phyloP scores from a whole-genome alignment of 1,139 yeast genomes.

The Kodamaea plutei region DNA sequence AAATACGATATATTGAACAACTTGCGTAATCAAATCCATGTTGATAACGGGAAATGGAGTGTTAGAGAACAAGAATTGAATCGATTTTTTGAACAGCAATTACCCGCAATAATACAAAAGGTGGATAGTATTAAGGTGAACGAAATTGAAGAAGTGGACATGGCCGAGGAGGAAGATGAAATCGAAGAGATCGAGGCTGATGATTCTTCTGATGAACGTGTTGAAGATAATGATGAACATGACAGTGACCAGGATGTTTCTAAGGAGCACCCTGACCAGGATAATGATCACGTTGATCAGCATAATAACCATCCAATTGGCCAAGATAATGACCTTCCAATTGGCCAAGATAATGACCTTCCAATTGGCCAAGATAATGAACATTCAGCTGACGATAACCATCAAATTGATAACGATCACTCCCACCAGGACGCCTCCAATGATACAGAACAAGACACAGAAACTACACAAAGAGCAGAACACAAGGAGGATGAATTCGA shows the following conservation, averaged over 20 bases:
- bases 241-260: conserved; percentile 13
- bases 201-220: conserved; percentile 7
- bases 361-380: too few species aligned
- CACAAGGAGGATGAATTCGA: conserved; percentile 5
- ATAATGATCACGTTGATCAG: too few species aligned
- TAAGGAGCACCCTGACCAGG: too few species aligned
- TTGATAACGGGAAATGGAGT: conserved; percentile 39
- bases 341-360: too few species aligned
- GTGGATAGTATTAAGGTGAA: conserved; percentile 27
- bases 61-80: conserved; percentile 35
- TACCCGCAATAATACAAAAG: conserved; percentile 26
- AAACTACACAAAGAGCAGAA: too few species aligned
- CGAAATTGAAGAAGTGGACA: conserved; percentile 20
- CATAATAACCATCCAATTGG: too few species aligned
- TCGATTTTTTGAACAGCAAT: conserved; percentile 32
- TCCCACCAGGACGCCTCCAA: too few species aligned
- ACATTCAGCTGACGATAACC: too few species aligned
- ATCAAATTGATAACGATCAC: too few species aligned
- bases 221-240: conserved; percentile 10
- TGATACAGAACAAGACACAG: too few species aligned
- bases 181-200: conserved; percentile 12
- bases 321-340: too few species aligned
- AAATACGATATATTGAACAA: conserved; percentile 34
- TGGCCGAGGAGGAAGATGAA: conserved; percentile 13
- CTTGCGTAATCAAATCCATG: conserved; percentile 29